Percentiles rank a stretch among this genome's conserved stretches.
These are phyloP conservation scores for Malbranchea zuffiana DNA, from an alignment of 2,329 filamentous ascomycete genomes.

Conservation along the genomic window DNA sequence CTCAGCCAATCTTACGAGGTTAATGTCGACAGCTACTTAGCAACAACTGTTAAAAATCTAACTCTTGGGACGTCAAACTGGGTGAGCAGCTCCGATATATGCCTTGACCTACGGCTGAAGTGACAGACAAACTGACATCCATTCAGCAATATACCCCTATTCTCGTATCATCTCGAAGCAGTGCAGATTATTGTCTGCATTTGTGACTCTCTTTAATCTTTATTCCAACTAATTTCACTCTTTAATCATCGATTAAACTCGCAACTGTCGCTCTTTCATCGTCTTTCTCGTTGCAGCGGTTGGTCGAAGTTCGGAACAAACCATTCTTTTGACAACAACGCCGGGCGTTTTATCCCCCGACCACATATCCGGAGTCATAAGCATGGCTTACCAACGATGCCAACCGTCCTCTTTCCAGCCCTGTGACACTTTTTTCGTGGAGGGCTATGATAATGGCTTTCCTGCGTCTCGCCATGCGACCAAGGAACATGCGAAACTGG, in stretches of 20 bases:
- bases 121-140: no score
- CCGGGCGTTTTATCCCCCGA: conserved; percentile 20
- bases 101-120: conserved; percentile 1
- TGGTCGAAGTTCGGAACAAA: conserved; percentile 27
- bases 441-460: conserved; percentile 46
- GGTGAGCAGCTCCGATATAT: conserved; percentile 25
- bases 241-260: conserved; percentile 36
- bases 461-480: conserved; percentile 48
- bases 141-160: conserved; percentile 23
- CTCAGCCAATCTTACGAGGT: background rate
- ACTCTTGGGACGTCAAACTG: conserved; percentile 26
- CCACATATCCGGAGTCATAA: conserved; percentile 21
- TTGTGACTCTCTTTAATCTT: conserved; percentile 37
- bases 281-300: conserved; percentile 31
- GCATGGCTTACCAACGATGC: conserved; percentile 47
- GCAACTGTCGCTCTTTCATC: conserved; percentile 43
- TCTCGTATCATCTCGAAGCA: conserved; percentile 20
- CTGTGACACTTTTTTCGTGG: conserved; percentile 59
- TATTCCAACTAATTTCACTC: conserved; percentile 49
- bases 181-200: conserved; percentile 32
- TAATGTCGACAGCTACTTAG: conserved; percentile 2
- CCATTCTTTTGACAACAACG: conserved; percentile 32
- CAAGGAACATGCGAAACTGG: conserved; percentile 64
- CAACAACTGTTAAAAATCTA: background rate
- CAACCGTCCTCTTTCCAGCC: conserved; percentile 47